These are phyloP conservation scores for Phytophthora vignae DNA, from an alignment of 352 stramenopile genomes.

Conservation along the genomic window DNA sequence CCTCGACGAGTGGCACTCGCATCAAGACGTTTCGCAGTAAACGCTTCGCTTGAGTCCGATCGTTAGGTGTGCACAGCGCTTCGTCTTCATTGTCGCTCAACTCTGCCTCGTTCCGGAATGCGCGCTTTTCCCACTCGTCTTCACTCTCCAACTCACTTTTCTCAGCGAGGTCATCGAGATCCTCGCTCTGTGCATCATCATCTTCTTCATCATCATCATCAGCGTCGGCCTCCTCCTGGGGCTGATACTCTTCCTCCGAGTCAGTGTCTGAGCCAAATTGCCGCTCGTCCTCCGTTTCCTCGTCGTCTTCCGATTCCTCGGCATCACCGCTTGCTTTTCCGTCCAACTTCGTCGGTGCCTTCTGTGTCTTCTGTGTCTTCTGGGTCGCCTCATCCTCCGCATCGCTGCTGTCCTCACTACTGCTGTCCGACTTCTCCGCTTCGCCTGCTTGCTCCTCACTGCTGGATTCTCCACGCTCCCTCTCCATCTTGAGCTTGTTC, in stretches of 20 bases:
- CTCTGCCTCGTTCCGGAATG: constrained; percentile 16
- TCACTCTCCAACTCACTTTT: constrained; percentile 25
- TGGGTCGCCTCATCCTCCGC: background rate
- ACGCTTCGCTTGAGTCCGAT: constrained; percentile 37
- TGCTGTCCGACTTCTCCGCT: background rate
- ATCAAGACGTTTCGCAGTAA: constrained; percentile 40
- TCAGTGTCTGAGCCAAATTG: constrained; percentile 18
- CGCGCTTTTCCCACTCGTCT: constrained; percentile 23
- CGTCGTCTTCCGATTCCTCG: constrained; percentile 5
- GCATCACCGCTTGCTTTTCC: constrained; percentile 7
- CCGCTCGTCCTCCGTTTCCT: constrained; percentile 2
- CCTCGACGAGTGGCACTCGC: constrained; percentile 42
- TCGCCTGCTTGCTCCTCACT: background rate
- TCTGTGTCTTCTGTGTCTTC: background rate
- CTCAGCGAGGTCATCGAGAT: constrained; percentile 16
- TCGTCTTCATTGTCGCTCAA: constrained; percentile 13
- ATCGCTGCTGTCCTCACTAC: background rate
- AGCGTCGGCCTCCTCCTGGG: constrained; percentile 9
- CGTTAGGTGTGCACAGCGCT: constrained; percentile 10
- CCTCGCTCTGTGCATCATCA: background rate
- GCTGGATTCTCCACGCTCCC: background rate
- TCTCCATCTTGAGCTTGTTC: background rate
- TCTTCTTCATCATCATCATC: background rate
- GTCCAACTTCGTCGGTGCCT: constrained; percentile 2
- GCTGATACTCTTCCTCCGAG: constrained; percentile 19